Base-by-base conservation (phyloP, 768 basidiomycete genomes). In the Hypholoma sublateritium region DNA sequence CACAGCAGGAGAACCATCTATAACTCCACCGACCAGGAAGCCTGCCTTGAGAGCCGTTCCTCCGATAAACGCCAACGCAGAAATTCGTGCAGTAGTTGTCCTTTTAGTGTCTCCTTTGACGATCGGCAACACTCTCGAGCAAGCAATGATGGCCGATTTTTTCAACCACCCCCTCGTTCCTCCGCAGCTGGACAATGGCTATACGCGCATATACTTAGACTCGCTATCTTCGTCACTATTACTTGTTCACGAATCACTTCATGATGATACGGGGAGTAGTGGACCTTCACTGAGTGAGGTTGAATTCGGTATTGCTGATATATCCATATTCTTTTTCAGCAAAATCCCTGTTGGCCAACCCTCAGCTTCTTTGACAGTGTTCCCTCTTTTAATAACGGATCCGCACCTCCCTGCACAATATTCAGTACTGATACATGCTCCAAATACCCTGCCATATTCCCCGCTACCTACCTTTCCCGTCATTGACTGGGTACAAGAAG, bases 341-440 rank as follows among this genome's bases (percentile, higher is more conserved):
- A 50, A 54, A 53, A 55, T 54, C 41, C 24, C 28, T 50, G 41
- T 55, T 16, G 46, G 28, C 28, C 28, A 53, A 37, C 37, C 45
- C 17, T 14, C 53, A 16, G 16, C 22, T 0, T 34, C 65, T 19
- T 51, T 75, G 45, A 57, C 63, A 17, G 81, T 85, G 22, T 77
- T 80, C 13, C 93, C 93, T 12, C 71, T 96, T 43, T 65, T 96
- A 16, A 80, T 94, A 47, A 86, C 85, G 9, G 94, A 95, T 64
- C 79, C 78, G n/a, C 70, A 83, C 59, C 80, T 95, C 16, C 67
- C 75, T 13, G 70, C 70, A 5, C 88, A 90, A 58, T 89, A 89
- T 68, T 61, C 76, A 35, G 50, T 67, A 17, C 56, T 58, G 39
- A 17, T 5, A 5, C 82, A 83, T 64, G 47, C 64, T 41, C 80